Evolutionary conservation across 257 asterid species (phyloP).

Genomic region (Solanum boliviense): DNA sequence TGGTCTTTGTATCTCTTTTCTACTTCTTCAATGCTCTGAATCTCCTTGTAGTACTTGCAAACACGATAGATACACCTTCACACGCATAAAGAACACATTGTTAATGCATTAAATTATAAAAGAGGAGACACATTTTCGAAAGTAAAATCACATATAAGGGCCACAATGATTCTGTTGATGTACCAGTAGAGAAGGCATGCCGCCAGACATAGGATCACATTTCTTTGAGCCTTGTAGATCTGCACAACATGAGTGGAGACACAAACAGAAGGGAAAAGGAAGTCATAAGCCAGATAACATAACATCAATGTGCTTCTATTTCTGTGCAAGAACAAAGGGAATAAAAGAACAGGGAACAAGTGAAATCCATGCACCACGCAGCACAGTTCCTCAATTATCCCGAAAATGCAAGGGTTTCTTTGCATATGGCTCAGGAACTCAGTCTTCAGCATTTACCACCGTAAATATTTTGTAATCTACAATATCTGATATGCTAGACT

Average conservation of each 20-base stretch:
- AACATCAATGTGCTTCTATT: neutral
- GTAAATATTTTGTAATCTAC: neutral
- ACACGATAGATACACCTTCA: slow-evolving; percentile 71
- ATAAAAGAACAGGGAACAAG: neutral
- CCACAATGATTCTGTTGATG: neutral
- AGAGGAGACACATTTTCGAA: neutral
- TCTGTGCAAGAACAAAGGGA: neutral
- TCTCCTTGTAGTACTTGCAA: slow-evolving; percentile 56
- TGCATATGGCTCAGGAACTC: neutral
- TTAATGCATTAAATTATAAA: neutral
- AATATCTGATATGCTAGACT: neutral
- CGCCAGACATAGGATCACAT: slow-evolving; percentile 47
- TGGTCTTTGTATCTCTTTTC: slow-evolving; percentile 83
- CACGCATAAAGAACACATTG: neutral
- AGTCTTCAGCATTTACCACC: neutral
- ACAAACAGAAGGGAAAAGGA: neutral
- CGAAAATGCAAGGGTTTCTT: neutral
- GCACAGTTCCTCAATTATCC: neutral
- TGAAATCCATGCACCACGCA: neutral
- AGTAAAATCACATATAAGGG: neutral
- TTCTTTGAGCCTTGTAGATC: slow-evolving; percentile 87
- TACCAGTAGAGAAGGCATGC: slow-evolving; percentile 83
- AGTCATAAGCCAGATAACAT: neutral
- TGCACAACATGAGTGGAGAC: slow-evolving; percentile 13
- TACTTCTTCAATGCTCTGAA: slow-evolving; percentile 54